Evolutionary conservation across 768 basidiomycete species (phyloP), one percentile per base, ranked within the genome.

Genomic region (Tricholoma bakamatsutake): DNA sequence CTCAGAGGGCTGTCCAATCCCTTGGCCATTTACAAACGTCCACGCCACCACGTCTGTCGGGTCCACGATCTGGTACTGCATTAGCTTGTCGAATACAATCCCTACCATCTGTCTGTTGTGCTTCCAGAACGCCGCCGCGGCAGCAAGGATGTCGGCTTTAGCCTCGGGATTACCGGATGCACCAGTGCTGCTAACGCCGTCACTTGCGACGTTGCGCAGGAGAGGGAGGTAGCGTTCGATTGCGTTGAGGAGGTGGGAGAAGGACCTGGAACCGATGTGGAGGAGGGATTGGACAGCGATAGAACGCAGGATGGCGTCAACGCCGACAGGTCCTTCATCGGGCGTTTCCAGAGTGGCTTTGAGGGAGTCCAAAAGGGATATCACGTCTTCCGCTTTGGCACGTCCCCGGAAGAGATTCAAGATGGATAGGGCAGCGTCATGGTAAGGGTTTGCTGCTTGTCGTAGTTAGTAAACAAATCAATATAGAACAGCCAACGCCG

Each of bases 51-150:
- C 88, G 61, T 99, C 95, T 13, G 85, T 84, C 0, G 95, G 93
- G 62, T 98, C 94, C 39, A 98, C 88, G 55, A 98, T 90, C 67
- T 97, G 94, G 71, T 99, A 99, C 67, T 98, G 96, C 84, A 98
- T 90, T 53, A 98, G 75, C 73, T 99, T 99, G 77, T 98, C 97
- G 59, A 96, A 87, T 7, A 98, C 93, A 65, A 99, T 94, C 13
- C 80, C 79, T 47, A 94, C 77, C 84, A 94, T 92, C 63, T 98
- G 94, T 30, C 81, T 76, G 64, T 89, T 93, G 62, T 84, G 71
- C 59, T 79, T 79, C 95, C 95, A 99, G 73, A 95, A 98, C 4
- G 76, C 69, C 0, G 83, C 82, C 0, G 87, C 82, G 2, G 85
- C 80, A 12, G 76, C 76, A 12, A 98, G 78, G 58, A 98, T 81